Evolutionary conservation across 305 asterid genomes (phyloP).

Genomic region (Lippia alba): DNA sequence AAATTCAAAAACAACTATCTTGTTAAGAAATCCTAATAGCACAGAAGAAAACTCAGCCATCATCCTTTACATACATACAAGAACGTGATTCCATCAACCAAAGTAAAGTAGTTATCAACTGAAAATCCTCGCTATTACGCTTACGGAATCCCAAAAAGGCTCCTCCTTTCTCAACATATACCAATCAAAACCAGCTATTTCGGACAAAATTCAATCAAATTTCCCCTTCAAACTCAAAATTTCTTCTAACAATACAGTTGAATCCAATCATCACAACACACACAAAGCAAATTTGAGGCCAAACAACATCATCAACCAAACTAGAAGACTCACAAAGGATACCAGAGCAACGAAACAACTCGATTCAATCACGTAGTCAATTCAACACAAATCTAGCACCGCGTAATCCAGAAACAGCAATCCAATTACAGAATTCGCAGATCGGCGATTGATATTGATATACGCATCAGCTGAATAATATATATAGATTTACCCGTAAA

Average conservation of each 20-base stretch:
- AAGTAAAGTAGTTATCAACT: not conserved
- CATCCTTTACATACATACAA: not conserved
- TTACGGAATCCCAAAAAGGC: slow-evolving; percentile 1
- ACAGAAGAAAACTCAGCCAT: not conserved
- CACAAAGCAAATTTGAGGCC: slow-evolving; percentile 2
- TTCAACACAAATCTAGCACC: slow-evolving; percentile 22
- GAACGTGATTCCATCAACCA: slow-evolving; percentile 5
- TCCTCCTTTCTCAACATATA: slow-evolving; percentile 23
- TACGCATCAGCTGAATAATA: not conserved
- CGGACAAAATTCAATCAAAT: not conserved
- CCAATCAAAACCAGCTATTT: not conserved
- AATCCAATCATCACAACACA: slow-evolving; percentile 3
- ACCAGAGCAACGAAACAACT: not conserved
- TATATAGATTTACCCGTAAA: slow-evolving; percentile 13
- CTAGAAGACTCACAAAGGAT: slow-evolving; percentile 4
- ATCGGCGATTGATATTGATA: not conserved
- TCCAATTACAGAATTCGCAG: slow-evolving; percentile 7
- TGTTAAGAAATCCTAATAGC: not conserved
- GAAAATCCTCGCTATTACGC: slow-evolving; percentile 3
- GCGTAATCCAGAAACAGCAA: slow-evolving; percentile 11
- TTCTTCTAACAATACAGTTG: not conserved
- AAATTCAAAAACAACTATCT: not conserved
- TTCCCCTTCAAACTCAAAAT: slow-evolving; percentile 10
- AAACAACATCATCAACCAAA: slow-evolving; percentile 18
- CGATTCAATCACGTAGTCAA: not conserved